phyloP scores from a whole-genome alignment of 345 rosid genomes.

The Psidium friedrichsthalianum region DNA sequence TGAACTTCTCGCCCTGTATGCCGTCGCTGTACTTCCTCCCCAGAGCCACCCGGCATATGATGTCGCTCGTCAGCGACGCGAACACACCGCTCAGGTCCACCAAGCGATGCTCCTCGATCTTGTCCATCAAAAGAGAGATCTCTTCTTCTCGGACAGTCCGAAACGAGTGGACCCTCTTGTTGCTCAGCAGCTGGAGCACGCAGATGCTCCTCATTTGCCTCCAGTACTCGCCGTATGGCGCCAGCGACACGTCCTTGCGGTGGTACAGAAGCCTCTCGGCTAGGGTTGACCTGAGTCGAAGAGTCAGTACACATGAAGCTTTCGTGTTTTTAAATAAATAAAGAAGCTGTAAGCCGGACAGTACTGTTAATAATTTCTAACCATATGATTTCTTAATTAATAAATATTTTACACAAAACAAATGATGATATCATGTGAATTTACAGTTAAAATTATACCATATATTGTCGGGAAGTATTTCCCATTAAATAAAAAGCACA shows the following conservation, averaged over 20 bases:
- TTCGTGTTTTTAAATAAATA: too few relatives aligned
- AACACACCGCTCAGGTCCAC: constrained; percentile 28
- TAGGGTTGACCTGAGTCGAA: not conserved
- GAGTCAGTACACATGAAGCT: not conserved
- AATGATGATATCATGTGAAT: rapidly evolving
- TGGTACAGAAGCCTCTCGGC: constrained; percentile 17
- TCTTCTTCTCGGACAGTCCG: constrained; percentile 33
- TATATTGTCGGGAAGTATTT: too few relatives aligned
- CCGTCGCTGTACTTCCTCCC: constrained; percentile 40
- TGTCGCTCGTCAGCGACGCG: constrained; percentile 16
- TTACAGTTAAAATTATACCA: too few relatives aligned
- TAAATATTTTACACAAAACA: too few relatives aligned
- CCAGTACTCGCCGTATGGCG: constrained; percentile 69
- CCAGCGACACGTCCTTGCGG: constrained; percentile 18
- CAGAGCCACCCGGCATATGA: constrained; percentile 31
- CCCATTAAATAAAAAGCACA: too few relatives aligned
- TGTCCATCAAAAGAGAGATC: constrained; percentile 9
- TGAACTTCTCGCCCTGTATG: constrained; percentile 15
- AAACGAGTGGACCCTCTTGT: constrained; percentile 33
- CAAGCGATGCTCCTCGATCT: constrained; percentile 5
- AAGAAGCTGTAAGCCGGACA: too few relatives aligned
- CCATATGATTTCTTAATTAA: too few relatives aligned
- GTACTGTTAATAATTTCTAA: too few relatives aligned
- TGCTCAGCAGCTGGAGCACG: constrained; percentile 36
- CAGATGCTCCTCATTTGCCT: constrained; percentile 45